Base-by-base conservation (phyloP, 805 yeast species). In the baker's yeast (Saccharomyces cerevisiae) region DNA sequence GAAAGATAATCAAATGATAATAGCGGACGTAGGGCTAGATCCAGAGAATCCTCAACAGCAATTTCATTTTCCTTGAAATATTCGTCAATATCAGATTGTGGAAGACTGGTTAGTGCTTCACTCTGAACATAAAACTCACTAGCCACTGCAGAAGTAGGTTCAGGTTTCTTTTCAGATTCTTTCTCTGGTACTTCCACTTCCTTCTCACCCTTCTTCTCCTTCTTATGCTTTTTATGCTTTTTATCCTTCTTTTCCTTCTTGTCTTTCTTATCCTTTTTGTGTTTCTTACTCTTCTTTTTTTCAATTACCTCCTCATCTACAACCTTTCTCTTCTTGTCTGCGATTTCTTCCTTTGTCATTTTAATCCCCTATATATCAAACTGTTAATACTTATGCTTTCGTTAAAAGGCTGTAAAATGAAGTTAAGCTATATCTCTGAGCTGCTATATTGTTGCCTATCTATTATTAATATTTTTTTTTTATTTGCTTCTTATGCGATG, bases 1-100 rank as follows among this genome's bases (percentile, higher is more conserved):
- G 76, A 62, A 26, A 92, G 76, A 36, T 84, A 81, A 32, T 76
- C 74, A 64, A 94, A 91, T 6, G 84, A 70, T 52, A 92, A 70
- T 26, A 85, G 72, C 9, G 98, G 98, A 57, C 83, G 78, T 51
- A 86, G 67, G 21, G 76, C 68, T n/a, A 72, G 62, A 41, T 75
- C 68, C 13, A 56, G 49, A 31, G 87, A 83, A 66, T 88, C 96
- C 59, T 88, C 95, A 51, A 91, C 79, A 14, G 85, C 78, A 50
- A 90, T 91, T 60, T 87, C 92, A 69, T 91, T 88, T 28, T 79
- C 82, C 52, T 76, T 69, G 59, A 84, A 76, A 67, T 87, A 94
- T 6, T 74, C 70, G 49, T 81, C 84, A 54, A 87, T 73, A 8
- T 83, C 89, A 6, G 78, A 65, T 59, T 79, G 79, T 5, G 85